Base-by-base conservation (phyloP, 2,329 filamentous ascomycete genomes). In the Aspergillus chevalieri region DNA sequence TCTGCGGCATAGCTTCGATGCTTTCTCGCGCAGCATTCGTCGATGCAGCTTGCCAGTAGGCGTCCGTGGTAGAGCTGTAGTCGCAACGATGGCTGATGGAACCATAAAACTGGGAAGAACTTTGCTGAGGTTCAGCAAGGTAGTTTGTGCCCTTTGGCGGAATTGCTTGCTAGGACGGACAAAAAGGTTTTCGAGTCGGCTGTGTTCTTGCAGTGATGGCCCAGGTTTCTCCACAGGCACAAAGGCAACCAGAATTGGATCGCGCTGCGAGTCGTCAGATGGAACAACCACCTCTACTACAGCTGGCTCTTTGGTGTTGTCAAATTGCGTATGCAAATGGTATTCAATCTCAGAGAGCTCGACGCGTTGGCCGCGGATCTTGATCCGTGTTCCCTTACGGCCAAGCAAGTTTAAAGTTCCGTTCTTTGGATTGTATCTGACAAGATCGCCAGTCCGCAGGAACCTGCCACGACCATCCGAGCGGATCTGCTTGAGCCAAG, bases 41-140 rank as follows among this genome's bases (percentile, higher is more conserved):
- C 45, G 45, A 21, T 47, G 21, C 22, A 34, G 34, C 34, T 47
- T 47, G 33, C 45, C 45, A 38, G 45, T 41, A 22, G 26, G 24
- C 10, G 45, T 47, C 34, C n/a, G 24, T 15, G 45, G 45, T 30
- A 47, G 17, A 14, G 14, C 24, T 7, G 34, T 30, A 21, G 28
- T 22, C 3, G 45, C 19, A 34, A 47, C 24, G 36, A 39, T 39
- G 15, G 34, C 38, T 14, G 19, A 26, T 19, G 45, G 45, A n/a
- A 47, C 22, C 45, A 47, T 47, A 19, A 39, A 47, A 6, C 17
- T 19, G 7, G 39, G 39, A 12, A 43, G 21, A 14, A 22, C 12
- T 10, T 43, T n/a, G 12, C 17, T 14, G 12, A 43, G 19, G 17
- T 43, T n/a, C 12, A 14, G 8, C 19, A 24, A 14, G 9, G 21